phyloP scores from a whole-genome alignment of 1,139 yeast genomes.

The Martiniozyma asiatica region DNA sequence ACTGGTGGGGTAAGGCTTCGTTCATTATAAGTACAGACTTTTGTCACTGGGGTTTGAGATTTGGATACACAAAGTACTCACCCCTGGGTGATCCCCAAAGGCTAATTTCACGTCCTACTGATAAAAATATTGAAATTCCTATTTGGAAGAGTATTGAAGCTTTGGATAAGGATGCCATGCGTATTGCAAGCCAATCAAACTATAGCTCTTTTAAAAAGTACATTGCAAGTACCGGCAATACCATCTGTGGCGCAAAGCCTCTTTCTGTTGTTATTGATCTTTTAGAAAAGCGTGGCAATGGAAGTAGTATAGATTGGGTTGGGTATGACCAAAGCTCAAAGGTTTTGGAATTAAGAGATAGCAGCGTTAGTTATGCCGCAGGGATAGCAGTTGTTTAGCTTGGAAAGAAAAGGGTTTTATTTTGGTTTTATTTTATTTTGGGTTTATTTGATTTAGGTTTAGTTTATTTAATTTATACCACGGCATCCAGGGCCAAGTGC shows the following conservation, averaged over 20 bases:
- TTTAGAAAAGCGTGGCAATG: slow-evolving; percentile 25
- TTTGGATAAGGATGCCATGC: slow-evolving; percentile 63
- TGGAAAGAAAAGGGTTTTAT: too few species aligned
- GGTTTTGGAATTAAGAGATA: slow-evolving; percentile 39
- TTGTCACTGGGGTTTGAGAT: slow-evolving; percentile 90
- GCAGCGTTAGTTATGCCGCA: slow-evolving; percentile 85
- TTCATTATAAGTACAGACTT: slow-evolving; percentile 84
- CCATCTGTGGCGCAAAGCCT: slow-evolving; percentile 91
- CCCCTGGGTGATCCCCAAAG: slow-evolving; percentile 18
- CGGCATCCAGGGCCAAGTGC: too few species aligned
- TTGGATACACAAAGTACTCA: slow-evolving; percentile 57
- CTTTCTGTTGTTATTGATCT: slow-evolving; percentile 49
- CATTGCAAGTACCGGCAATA: slow-evolving; percentile 61
- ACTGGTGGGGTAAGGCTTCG: too few species aligned
- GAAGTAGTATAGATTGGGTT: slow-evolving; percentile 39
- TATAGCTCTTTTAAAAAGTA: slow-evolving; percentile 55
- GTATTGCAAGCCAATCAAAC: slow-evolving; percentile 40
- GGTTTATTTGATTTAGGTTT: too few species aligned
- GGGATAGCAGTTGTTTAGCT: slow-evolving; percentile 41
- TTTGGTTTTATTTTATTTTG: too few species aligned
- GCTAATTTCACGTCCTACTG: slow-evolving; percentile 13
- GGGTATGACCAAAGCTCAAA: slow-evolving; percentile 72
- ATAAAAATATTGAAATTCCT: slow-evolving; percentile 22
- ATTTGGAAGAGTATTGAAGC: slow-evolving; percentile 63
- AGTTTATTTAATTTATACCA: too few species aligned